Conservation (phyloP, 2,329 filamentous ascomycete species). For the Fusarium oxysporum region DNA sequence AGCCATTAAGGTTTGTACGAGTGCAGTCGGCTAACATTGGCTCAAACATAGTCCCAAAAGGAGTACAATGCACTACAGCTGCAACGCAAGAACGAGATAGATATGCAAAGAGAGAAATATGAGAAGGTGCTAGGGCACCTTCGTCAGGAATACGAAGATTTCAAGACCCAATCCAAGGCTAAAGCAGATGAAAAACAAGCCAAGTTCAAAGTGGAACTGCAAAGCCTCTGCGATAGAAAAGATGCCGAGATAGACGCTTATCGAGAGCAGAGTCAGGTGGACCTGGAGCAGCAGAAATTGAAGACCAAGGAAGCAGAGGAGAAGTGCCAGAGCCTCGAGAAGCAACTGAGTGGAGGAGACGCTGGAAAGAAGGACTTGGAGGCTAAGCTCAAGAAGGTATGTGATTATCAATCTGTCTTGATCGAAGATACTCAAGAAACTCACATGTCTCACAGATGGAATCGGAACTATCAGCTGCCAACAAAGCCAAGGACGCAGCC, state of each 20-base stretch:
- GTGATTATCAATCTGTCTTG: slow-evolving; percentile 20
- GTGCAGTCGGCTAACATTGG: not conserved
- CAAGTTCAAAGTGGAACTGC: slow-evolving; percentile 8
- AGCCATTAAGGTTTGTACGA: not conserved
- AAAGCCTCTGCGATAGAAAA: slow-evolving; percentile 18
- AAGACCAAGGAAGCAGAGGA: slow-evolving; percentile 45
- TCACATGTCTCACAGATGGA: slow-evolving; percentile 46
- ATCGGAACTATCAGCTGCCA: slow-evolving; percentile 56
- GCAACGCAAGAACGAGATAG: slow-evolving; percentile 28
- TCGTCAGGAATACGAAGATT: slow-evolving; percentile 38
- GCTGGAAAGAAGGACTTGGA: slow-evolving; percentile 36
- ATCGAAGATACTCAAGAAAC: slow-evolving; percentile 42
- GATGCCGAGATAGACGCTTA: slow-evolving; percentile 43
- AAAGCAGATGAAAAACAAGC: slow-evolving; percentile 29
- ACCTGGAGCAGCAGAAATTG: slow-evolving; percentile 39
- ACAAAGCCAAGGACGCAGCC: slow-evolving; percentile 71
- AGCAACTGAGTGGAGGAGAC: slow-evolving; percentile 40
- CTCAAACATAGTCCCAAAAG: slow-evolving; percentile 64
- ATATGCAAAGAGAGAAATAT: slow-evolving; percentile 22
- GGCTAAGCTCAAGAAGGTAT: slow-evolving; percentile 45
- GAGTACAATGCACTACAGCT: slow-evolving; percentile 55
- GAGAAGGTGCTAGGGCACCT: slow-evolving; percentile 14
- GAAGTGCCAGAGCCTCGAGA: slow-evolving; percentile 43
- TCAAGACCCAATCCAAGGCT: slow-evolving; percentile 28
- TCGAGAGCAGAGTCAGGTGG: slow-evolving; percentile 23